Evolutionary conservation across 306 rosid species (phyloP), one percentile per base, ranked within the genome.

Genomic region (Prunus campanulata): DNA sequence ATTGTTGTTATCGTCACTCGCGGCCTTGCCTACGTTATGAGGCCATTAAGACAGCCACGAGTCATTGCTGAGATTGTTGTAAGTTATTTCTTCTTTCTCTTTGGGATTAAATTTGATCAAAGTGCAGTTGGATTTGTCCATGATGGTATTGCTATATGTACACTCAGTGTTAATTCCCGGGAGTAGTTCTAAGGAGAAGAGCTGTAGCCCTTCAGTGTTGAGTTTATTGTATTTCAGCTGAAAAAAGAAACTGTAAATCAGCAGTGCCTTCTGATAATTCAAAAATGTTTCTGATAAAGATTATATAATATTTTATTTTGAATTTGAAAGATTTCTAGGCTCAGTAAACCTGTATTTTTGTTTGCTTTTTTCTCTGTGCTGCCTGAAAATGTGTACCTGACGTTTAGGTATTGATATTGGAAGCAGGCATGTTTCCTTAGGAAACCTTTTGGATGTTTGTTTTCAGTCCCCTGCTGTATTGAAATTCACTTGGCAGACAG

Each of bases 51-150:
- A 71, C 92, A 86, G 74, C 92, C 90, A 0, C 85, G 90, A 16
- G 92, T 88, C 39, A 66, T 86, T 49, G 92, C 88, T 8, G 92
- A 85, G 84, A 87, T 95, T 68, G 73, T 95, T 77, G 98, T 92
- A 83, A 85, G 93, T 83, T 49, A 5, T 62, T 77, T 57, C 69
- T 76, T 44, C 19, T 39, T 46, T 66, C 42, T 6, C n/a, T 61
- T 7, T 50, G n/a, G 3, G 55, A 18, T 39, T 61, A n/a, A 19
- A 46, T 46, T 30, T 48, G 29, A 70, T 74, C 18, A 16, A 30
- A 32, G 18, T 59, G 54, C 51, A 15, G 11, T 19, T 11, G 3
- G 19, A 24, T 67, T 49, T 77, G 24, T 11, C 30, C 30, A 13
- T 29, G 48, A 22, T 32, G 70, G 42, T 14, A 22, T 74, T 51